Evolutionary conservation across 768 basidiomycete genomes (phyloP).

Genomic region (Galerina sulciceps): DNA sequence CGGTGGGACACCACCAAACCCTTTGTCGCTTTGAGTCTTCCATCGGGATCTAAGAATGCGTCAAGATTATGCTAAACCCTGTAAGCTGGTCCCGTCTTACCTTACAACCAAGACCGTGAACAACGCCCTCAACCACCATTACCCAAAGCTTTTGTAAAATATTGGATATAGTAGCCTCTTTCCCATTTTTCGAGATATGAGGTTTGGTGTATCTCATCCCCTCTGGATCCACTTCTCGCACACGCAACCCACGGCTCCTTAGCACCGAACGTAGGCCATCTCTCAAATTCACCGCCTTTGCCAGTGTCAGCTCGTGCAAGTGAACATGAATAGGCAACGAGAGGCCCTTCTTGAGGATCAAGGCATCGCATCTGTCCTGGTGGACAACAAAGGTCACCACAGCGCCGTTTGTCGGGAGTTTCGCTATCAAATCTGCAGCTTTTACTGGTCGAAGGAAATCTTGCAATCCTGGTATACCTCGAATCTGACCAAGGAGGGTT

Average conservation of each 20-base stretch:
- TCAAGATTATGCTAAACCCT: no score
- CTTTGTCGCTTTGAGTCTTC: no score
- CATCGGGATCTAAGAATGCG: no score
- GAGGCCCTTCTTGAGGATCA: constrained; percentile 27
- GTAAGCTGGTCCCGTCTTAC: no score
- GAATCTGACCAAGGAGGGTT: not conserved
- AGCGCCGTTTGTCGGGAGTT: constrained; percentile 27
- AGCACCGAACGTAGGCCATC: not conserved
- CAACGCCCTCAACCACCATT: no score
- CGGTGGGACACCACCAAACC: constrained; percentile 31
- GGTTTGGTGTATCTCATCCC: no score
- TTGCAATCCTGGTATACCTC: constrained; percentile 25
- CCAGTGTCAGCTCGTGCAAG: not conserved
- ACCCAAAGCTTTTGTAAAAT: no score
- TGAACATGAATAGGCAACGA: not conserved
- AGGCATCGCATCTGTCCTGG: constrained; percentile 35
- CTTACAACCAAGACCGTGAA: no score
- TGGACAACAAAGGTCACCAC: constrained; percentile 38
- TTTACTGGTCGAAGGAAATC: constrained; percentile 28
- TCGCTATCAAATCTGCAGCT: constrained; percentile 19
- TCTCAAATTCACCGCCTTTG: not conserved
- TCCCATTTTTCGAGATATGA: no score
- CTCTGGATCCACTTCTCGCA: no score
- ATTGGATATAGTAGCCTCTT: no score
- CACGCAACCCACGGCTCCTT: no score